Evolutionary conservation across 2,329 filamentous ascomycete genomes (phyloP).

Genomic region (Exophiala lecanii-corni): DNA sequence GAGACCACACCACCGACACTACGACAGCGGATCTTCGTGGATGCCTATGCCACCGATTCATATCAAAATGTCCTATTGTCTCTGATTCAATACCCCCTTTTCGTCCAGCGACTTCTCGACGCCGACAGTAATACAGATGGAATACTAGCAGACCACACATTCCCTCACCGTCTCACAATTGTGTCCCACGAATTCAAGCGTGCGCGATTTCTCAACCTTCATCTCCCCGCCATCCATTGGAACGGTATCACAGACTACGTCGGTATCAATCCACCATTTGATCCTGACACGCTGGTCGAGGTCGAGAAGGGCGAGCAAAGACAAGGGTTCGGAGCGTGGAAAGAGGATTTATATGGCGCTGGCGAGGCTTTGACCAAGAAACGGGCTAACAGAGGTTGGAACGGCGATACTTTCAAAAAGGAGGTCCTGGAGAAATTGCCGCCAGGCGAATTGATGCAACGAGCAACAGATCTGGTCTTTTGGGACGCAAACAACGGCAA

Average conservation of each 20-base stretch:
- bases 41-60: slow-evolving; percentile 74
- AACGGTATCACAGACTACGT: slow-evolving; percentile 44
- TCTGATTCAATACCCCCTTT: slow-evolving; percentile 51
- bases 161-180: slow-evolving; percentile 58
- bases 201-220: slow-evolving; percentile 57
- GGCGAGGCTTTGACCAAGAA: slow-evolving; percentile 33
- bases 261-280: slow-evolving; percentile 59
- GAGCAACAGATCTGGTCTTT: slow-evolving; percentile 5
- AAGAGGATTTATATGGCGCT: slow-evolving; percentile 37
- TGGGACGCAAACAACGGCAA: not conserved
- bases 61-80: slow-evolving; percentile 81
- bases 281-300: slow-evolving; percentile 30
- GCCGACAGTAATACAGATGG: not conserved
- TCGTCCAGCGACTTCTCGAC: slow-evolving; percentile 4
- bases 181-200: slow-evolving; percentile 68
- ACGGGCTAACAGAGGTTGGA: slow-evolving; percentile 38
- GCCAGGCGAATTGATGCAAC: not conserved
- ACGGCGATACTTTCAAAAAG: slow-evolving; percentile 9
- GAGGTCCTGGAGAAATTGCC: slow-evolving; percentile 3
- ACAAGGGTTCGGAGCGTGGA: slow-evolving; percentile 38
- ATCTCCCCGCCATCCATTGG: slow-evolving; percentile 59
- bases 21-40: slow-evolving; percentile 49
- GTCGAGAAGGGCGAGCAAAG: slow-evolving; percentile 21
- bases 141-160: slow-evolving; percentile 30
- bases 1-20: slow-evolving; percentile 11